Evolutionary conservation across 495 filamentous ascomycete genomes (phyloP).

Genomic region (Usnea hakonensis): DNA sequence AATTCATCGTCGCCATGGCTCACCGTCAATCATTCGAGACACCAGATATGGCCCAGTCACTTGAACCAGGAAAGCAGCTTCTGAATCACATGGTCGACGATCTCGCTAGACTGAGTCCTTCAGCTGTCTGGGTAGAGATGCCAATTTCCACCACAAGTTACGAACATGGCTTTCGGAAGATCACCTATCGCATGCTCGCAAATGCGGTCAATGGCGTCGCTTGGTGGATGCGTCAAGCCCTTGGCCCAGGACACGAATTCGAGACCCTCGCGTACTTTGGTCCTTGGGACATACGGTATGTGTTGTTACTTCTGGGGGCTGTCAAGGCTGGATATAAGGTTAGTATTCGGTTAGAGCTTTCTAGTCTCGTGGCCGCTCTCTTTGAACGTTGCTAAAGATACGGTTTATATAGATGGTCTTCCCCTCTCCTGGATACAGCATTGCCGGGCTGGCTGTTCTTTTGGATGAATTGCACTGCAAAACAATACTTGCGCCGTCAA

Average conservation of each 20-base stretch:
- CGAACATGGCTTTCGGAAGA: constrained; percentile 1
- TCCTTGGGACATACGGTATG: constrained; percentile 37
- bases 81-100: constrained; percentile 34
- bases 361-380: too few species aligned
- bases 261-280: constrained; percentile 38
- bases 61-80: constrained; percentile 7
- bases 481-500: constrained; percentile 22
- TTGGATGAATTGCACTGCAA: constrained; percentile 27
- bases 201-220: constrained; percentile 26
- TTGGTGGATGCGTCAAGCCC: constrained; percentile 27
- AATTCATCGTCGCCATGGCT: constrained; percentile 1
- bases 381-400: too few species aligned
- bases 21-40: neutral
- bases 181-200: neutral
- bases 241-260: constrained; percentile 28
- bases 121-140: constrained; percentile 34
- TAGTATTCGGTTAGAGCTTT: neutral
- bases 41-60: neutral
- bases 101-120: constrained; percentile 31
- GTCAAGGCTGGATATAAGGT: constrained; percentile 45
- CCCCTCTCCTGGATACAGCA: constrained; percentile 33
- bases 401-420: constrained; percentile 28
- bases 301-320: constrained; percentile 34
- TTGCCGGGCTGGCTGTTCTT: constrained; percentile 26
- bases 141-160: constrained; percentile 29